Evolutionary conservation across 23 red algal species (phyloP).

Genomic region (Gracilaria vermiculophylla): DNA sequence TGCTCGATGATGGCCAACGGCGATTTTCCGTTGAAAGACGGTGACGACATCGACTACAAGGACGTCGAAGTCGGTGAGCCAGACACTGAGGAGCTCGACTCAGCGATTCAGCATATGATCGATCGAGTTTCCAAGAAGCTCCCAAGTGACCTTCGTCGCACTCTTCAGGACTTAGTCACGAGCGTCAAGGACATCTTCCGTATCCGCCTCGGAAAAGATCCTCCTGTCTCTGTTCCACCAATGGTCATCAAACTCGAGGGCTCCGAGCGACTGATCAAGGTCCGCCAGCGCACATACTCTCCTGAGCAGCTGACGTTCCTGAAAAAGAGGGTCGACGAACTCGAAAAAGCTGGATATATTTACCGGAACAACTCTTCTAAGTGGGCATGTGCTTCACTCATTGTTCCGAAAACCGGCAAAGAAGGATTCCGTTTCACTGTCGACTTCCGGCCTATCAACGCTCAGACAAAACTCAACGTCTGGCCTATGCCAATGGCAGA

Average conservation of each 20-base stretch:
- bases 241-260: background rate
- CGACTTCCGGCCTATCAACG: background rate
- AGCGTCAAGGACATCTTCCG: conserved; percentile 11
- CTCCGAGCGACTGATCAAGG: background rate
- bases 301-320: conserved; percentile 9
- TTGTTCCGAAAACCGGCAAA: conserved; percentile 32
- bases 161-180: background rate
- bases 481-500: conserved; percentile 24
- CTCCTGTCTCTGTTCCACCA: background rate
- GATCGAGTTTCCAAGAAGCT: background rate
- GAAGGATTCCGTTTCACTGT: conserved; percentile 26
- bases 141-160: background rate
- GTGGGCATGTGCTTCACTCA: conserved; percentile 30
- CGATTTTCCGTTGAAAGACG: conserved; percentile 33
- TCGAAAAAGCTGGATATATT: background rate
- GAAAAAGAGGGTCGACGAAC: background rate
- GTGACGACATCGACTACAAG: conserved; percentile 13
- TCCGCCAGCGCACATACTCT: background rate
- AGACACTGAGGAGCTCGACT: background rate
- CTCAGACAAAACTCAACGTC: background rate
- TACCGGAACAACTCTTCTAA: conserved; percentile 10
- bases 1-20: conserved; percentile 11
- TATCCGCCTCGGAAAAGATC: conserved; percentile 7
- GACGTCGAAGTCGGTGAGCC: conserved; percentile 21
- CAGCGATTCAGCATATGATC: background rate